A percentile compares a stretch with the other conserved stretches of the same genome.
Evolutionary conservation across 306 rosid genomes (phyloP).

Genomic region (Lagenaria siceraria): DNA sequence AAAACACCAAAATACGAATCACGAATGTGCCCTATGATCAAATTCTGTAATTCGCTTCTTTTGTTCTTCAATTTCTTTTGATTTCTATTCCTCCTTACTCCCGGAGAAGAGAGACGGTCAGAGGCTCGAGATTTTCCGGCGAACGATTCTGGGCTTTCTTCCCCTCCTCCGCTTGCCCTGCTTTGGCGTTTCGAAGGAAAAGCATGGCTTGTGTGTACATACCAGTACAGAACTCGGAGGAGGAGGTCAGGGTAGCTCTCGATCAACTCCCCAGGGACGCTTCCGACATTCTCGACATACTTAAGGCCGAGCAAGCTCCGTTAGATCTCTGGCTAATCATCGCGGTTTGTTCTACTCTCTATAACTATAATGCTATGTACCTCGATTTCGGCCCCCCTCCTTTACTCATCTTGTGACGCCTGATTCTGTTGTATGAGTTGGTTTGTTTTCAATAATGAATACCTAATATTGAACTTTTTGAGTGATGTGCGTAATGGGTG

Average conservation of each 20-base stretch:
- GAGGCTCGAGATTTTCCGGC: slow-evolving; percentile 27
- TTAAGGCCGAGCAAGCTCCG: slow-evolving; percentile 97
- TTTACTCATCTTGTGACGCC: neutral
- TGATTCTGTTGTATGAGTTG: neutral
- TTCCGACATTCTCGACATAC: slow-evolving; percentile 86
- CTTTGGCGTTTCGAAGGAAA: neutral
- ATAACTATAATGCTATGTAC: neutral
- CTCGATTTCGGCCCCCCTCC: neutral
- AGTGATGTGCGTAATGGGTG: neutral
- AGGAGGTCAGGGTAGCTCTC: slow-evolving; percentile 90
- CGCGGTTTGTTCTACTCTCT: slow-evolving; percentile 41
- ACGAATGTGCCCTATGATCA: too few relatives aligned
- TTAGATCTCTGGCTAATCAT: slow-evolving; percentile 98
- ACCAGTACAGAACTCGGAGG: slow-evolving; percentile 98
- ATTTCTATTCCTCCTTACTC: too few relatives aligned
- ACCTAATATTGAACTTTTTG: neutral
- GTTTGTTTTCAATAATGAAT: neutral
- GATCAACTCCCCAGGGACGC: slow-evolving; percentile 96
- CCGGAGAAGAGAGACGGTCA: neutral
- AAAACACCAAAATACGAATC: too few relatives aligned
- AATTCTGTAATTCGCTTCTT: too few relatives aligned
- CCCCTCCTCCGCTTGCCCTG: neutral
- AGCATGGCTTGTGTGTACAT: slow-evolving; percentile 80
- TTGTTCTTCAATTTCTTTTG: too few relatives aligned
- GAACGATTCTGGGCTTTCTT: neutral